Conservation (phyloP, 768 basidiomycete genomes). For the Collybiopsis confluens region DNA sequence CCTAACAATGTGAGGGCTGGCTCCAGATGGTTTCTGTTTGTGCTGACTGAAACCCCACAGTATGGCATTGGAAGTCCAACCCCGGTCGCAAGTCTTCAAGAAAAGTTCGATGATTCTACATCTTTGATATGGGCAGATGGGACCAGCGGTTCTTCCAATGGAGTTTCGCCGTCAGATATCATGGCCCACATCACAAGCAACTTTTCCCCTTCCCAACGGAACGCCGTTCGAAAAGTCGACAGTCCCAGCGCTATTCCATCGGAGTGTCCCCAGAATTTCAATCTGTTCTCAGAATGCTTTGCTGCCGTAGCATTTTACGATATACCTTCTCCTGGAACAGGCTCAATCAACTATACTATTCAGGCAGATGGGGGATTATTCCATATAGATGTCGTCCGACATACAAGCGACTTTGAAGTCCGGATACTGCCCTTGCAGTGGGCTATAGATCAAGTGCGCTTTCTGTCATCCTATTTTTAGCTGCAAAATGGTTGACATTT, state of each 20-base stretch:
- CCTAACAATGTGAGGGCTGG: constrained; percentile 52
- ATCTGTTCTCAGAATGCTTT: constrained; percentile 64
- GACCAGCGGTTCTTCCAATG: constrained; percentile 44
- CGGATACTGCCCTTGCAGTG: constrained; percentile 71
- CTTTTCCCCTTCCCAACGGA: constrained; percentile 44
- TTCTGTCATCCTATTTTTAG: background rate
- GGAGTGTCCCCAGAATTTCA: constrained; percentile 72
- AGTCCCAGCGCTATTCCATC: constrained; percentile 46
- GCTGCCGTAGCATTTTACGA: constrained; percentile 61
- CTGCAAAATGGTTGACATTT: background rate
- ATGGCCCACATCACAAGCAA: constrained; percentile 55
- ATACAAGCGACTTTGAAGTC: constrained; percentile 65
- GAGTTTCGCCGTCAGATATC: constrained; percentile 53
- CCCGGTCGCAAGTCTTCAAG: constrained; percentile 42
- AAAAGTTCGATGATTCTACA: constrained; percentile 49
- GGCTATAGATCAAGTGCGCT: constrained; percentile 66
- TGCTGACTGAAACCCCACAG: constrained; percentile 26
- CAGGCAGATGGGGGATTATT: constrained; percentile 60
- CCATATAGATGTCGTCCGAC: constrained; percentile 61
- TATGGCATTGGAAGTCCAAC: constrained; percentile 59
- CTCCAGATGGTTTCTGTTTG: background rate
- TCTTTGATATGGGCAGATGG: constrained; percentile 66
- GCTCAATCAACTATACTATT: constrained; percentile 61
- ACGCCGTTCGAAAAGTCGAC: constrained; percentile 44
- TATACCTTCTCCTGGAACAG: constrained; percentile 38